phyloP scores from a whole-genome alignment of 1,284 basidiomycete genomes.

The Cystobasidiaceae sp. region DNA sequence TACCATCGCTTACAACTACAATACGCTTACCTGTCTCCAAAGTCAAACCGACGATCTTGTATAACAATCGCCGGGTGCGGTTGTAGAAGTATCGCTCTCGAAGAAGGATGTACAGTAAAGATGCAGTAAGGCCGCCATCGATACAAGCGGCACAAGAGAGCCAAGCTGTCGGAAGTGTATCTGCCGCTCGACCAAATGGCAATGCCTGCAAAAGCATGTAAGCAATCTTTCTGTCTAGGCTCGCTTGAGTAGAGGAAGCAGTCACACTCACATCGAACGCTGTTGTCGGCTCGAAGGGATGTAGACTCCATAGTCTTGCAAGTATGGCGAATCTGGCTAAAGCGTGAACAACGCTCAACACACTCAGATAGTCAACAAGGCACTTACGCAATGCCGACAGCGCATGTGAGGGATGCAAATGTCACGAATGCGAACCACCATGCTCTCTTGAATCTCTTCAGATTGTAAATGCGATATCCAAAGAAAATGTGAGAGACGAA shows the following conservation, averaged over 20 bases:
- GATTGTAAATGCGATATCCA: conserved; percentile 17
- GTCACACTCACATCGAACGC: conserved; percentile 1
- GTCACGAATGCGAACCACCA: conserved; percentile 1
- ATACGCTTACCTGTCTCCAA: conserved; percentile 18
- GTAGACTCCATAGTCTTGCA: conserved; percentile 5
- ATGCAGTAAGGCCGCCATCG: conserved; percentile 17
- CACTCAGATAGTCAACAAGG: neutral
- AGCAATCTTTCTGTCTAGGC: neutral
- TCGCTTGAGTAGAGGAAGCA: neutral
- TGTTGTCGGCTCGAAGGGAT: conserved; percentile 7
- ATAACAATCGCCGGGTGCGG: neutral
- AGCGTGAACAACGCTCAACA: neutral
- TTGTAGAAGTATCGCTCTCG: neutral
- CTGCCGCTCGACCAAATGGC: conserved; percentile 7
- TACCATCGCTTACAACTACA: neutral
- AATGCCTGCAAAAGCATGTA: neutral
- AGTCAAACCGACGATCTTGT: conserved; percentile 13
- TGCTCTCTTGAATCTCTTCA: neutral
- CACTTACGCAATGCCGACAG: conserved; percentile 2
- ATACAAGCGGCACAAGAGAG: conserved; percentile 28
- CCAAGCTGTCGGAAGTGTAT: conserved; percentile 22
- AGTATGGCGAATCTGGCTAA: conserved; percentile 2
- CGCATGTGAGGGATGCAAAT: conserved; percentile 5
- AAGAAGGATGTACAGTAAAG: neutral
- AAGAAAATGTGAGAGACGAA: conserved; percentile 27